Conservation (phyloP, 1,284 basidiomycete species). For the Wolfiporia cocos region DNA sequence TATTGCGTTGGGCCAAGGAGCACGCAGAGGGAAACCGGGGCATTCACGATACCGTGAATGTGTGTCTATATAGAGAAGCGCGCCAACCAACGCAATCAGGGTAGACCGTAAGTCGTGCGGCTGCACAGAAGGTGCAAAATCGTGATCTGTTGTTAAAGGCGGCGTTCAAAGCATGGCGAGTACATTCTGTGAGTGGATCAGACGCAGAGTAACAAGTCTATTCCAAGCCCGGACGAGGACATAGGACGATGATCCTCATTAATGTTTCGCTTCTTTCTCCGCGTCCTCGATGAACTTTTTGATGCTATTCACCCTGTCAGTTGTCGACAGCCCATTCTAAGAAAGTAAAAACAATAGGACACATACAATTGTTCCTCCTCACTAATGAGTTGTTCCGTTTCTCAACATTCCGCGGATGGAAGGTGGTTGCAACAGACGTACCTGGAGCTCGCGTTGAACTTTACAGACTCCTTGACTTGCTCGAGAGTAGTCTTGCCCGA, state of each 20-base stretch:
- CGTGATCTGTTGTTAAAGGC: no score
- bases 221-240: conserved; percentile 1
- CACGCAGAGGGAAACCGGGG: no score
- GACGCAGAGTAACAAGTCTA: no score
- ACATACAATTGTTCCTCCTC: conserved; percentile 74
- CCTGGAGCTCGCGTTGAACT: conserved; percentile 60
- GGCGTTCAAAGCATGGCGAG: no score
- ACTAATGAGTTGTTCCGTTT: conserved; percentile 26
- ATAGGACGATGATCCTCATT: conserved; percentile 2
- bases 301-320: conserved; percentile 57
- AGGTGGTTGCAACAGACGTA: conserved; percentile 30
- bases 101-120: no score
- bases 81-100: no score
- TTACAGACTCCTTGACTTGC: conserved; percentile 55
- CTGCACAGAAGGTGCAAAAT: no score
- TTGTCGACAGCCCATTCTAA: conserved; percentile 26
- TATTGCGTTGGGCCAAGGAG: no score
- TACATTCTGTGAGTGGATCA: no score
- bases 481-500: conserved; percentile 37
- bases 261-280: conserved; percentile 52
- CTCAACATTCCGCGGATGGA: neutral
- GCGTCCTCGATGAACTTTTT: conserved; percentile 72
- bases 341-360: conserved; percentile 7
- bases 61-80: no score
- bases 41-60: no score